Base-by-base conservation (phyloP, 352 stramenopile species). In the Pseudoperonospora humuli region DNA sequence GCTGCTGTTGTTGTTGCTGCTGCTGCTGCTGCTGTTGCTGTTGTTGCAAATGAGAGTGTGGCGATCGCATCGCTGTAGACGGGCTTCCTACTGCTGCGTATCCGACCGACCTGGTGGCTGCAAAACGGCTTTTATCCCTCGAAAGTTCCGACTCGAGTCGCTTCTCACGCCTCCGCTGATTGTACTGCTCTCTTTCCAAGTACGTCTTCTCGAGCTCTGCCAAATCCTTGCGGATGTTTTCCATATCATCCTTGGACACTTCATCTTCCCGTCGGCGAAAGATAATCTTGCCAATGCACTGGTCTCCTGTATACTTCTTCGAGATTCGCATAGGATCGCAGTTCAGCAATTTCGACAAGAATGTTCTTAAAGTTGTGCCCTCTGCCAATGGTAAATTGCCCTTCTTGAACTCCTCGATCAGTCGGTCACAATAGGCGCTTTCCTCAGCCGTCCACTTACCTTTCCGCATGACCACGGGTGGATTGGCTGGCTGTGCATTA, bases 291-390 rank as follows among this genome's bases (percentile, higher is more conserved):
- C 96, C 95, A 50, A 99, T 98, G 55, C 93, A 98, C 54, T 98
- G 97, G 46, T 89, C 84, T 10, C 96, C 95, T 37, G 97, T 97
- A 57, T 98, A 99, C 68, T 99, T 99, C 60, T 99, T 99, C 0
- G 91, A 97, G 45, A 99, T 98, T 10, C 96, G 74, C 95, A 99
- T 99, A 6, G 96, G 95, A 68, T 99, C 95, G 61, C 96, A 99
- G 58, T 98, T 98, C 4, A 99, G 67, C 10, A 98, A 51, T 61
- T 98, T 98, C 42, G 85, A 96, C 25, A 99, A 64, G 61, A 98
- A 99, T 20, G 93, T 98, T 18, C 96, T 80, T 23, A 99, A 64
- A 13, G 95, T 99, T 8, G 95, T 98, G 38, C 95, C 95, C 61
- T 98, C 94, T 0, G 94, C 95, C 3, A 99, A 63, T n/a, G 95